Base-by-base conservation (phyloP, 2,329 filamentous ascomycete species). In the Penicillium capsulatum region DNA sequence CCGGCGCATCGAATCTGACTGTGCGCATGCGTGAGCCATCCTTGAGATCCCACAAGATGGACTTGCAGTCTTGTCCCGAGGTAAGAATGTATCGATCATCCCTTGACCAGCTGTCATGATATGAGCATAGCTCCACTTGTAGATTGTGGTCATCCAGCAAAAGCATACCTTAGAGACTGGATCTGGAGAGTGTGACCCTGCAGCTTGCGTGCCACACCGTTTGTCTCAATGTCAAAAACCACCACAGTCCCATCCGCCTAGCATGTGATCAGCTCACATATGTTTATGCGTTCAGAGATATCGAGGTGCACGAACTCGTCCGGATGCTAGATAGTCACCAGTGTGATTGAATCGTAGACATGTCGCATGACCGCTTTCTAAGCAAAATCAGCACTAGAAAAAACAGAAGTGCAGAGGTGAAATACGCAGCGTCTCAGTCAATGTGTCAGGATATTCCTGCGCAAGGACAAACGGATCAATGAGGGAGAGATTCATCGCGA, bases 211-310 rank as follows among this genome's bases (percentile, higher is more conserved):
- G 92, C 92, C 3, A 97, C 87, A 26, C 92, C 91, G 75, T 94
- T 94, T 7, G 94, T 98, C 68, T 98, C 94, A 34, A 97, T 80
- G 61, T 98, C 92, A 76, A 94, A 98, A 32, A 98, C 85, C 39
- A 94, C 87, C 28, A 98, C 85, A 4, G 88, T 92, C 52, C 92
- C 92, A 69, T 98, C 92, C 47, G 79, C 73, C 75, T 78, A 48
- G 31, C 7, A 34, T 6, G 46, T 55, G n/a, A 34, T 52, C 34
- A 51, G 34, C 28, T 33, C 26, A 7, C 11, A 24, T 6, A 9
- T 26, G 16, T 19, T 14, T 19, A 7, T 36, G 11, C 8, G 8
- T 14, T 3, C 2, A 11, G 9, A 16, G 19, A n/a, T 20, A 10
- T 16, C 15, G 30, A 31, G 17, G 34, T 34, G 29, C 26, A 59